A percentile compares a stretch with the other conserved stretches of the same genome.
These are phyloP conservation scores for Neotropicomus parvogracilis DNA, from an alignment of 1,284 basidiomycete species.

Conservation along the genomic window DNA sequence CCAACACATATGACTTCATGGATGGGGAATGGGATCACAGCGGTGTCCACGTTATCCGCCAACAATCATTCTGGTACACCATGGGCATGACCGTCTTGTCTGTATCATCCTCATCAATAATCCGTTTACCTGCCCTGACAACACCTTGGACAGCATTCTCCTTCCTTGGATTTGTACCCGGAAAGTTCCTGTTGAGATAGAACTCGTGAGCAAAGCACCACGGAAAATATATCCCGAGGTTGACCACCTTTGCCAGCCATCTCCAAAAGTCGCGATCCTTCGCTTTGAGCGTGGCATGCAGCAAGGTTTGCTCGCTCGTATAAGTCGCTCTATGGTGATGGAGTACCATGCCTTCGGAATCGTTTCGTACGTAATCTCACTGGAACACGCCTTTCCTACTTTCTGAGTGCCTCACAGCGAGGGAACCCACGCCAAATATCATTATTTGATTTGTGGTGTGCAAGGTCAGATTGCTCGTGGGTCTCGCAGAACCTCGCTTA, in stretches of 20 bases:
- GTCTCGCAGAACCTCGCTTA: constrained; percentile 1
- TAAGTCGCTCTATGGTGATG: constrained; percentile 53
- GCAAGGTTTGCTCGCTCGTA: constrained; percentile 55
- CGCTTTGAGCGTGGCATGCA: constrained; percentile 64
- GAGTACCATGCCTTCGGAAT: constrained; percentile 65
- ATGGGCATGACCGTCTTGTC: constrained; percentile 71
- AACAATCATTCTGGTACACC: constrained; percentile 74
- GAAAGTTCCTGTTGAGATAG: constrained; percentile 68
- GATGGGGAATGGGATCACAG: constrained; percentile 54
- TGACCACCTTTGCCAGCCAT: constrained; percentile 41
- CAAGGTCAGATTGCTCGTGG: constrained; percentile 44
- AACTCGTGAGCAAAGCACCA: constrained; percentile 51
- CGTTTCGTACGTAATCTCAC: constrained; percentile 42
- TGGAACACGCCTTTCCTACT: constrained; percentile 2
- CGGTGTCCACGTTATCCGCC: constrained; percentile 52
- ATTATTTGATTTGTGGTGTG: constrained; percentile 75
- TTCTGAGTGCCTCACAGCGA: constrained; percentile 43
- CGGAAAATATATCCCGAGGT: neutral
- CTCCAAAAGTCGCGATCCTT: constrained; percentile 55
- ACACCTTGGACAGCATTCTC: constrained; percentile 44
- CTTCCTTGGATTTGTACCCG: constrained; percentile 76
- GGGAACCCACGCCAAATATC: constrained; percentile 63
- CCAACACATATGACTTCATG: constrained; percentile 53
- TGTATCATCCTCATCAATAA: constrained; percentile 25
- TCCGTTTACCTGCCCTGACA: constrained; percentile 10